A percentile compares a stretch with the other conserved stretches of the same genome.
These are phyloP conservation scores for Laetiporus sulphureus DNA, from an alignment of 1,284 basidiomycete genomes.

Conservation along the genomic window DNA sequence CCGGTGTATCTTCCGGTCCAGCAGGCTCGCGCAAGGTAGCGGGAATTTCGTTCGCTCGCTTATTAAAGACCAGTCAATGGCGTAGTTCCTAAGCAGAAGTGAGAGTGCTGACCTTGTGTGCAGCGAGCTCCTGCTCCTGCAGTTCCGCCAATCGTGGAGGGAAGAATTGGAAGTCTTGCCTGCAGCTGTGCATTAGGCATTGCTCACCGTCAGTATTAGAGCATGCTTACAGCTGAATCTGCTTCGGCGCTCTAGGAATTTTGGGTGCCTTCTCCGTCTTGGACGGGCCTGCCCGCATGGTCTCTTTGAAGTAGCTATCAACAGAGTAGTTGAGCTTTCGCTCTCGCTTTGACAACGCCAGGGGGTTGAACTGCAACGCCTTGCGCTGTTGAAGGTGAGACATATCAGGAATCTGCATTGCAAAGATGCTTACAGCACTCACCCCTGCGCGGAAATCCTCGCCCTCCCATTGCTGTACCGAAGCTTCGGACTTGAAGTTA, in stretches of 20 bases:
- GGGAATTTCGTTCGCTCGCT: conserved; percentile 69
- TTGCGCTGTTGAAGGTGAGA: conserved; percentile 45
- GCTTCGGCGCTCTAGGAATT: conserved; percentile 84
- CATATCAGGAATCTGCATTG: conserved; percentile 1
- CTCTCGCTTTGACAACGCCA: conserved; percentile 93
- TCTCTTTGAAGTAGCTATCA: conserved; percentile 92
- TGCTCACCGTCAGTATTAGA: conserved; percentile 1
- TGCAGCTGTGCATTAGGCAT: conserved; percentile 26
- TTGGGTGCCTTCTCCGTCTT: conserved; percentile 84
- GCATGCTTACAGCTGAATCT: conserved; percentile 66
- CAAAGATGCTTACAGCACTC: conserved; percentile 19
- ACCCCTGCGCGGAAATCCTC: conserved; percentile 85
- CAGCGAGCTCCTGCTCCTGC: conserved; percentile 85
- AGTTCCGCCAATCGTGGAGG: conserved; percentile 76
- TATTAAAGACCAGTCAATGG: conserved; percentile 11
- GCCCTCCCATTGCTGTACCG: conserved; percentile 92
- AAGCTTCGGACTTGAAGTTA: conserved; percentile 93
- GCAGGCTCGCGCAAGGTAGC: conserved; percentile 68
- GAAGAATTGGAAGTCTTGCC: conserved; percentile 98
- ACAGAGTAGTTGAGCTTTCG: conserved; percentile 95
- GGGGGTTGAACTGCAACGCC: conserved; percentile 70
- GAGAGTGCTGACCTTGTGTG: conserved; percentile 55
- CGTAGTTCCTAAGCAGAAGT: not conserved
- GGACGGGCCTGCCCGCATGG: conserved; percentile 71
- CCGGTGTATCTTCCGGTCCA: conserved; percentile 73